Conservation (phyloP, 2,329 filamentous ascomycete genomes). For the Calonectria pteridis region DNA sequence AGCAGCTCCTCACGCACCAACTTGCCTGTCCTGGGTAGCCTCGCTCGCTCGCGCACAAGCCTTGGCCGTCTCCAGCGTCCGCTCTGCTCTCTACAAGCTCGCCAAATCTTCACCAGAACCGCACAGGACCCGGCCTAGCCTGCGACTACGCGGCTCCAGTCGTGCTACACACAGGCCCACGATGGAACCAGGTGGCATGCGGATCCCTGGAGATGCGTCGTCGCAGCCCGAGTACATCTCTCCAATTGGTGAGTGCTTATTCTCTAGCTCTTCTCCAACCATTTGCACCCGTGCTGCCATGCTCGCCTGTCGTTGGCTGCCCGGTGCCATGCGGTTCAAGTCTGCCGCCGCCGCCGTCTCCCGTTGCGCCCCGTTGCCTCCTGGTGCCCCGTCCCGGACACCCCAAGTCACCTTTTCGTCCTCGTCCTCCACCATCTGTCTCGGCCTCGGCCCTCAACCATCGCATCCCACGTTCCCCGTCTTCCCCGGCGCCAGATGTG, state of each 20-base stretch:
- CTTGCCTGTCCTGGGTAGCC: conserved; percentile 45
- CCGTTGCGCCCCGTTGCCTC: conserved; percentile 39
- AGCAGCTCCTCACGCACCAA: conserved; percentile 40
- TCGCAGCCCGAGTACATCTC: conserved; percentile 60
- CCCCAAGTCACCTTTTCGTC: conserved; percentile 30
- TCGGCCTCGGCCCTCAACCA: conserved; percentile 21
- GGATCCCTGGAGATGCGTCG: conserved; percentile 60
- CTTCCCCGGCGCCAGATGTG: conserved; percentile 9
- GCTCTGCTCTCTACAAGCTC: conserved; percentile 24
- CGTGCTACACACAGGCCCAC: conserved; percentile 35
- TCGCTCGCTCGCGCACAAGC: conserved; percentile 30
- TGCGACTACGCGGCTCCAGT: conserved; percentile 38
- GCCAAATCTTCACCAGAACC: conserved; percentile 32
- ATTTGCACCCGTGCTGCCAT: conserved; percentile 62
- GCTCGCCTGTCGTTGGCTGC: conserved; percentile 60
- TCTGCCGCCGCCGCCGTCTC: conserved; percentile 41
- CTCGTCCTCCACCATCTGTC: conserved; percentile 22
- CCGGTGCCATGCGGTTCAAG: conserved; percentile 39
- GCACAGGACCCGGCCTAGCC: conserved; percentile 15
- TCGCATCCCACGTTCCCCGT: conserved; percentile 15
- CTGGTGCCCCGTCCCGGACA: conserved; percentile 42
- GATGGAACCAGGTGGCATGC: conserved; percentile 58
- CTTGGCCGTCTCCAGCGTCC: conserved; percentile 30
- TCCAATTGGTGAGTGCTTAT: conserved; percentile 66
- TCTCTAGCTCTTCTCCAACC: conserved; percentile 51